Percentiles rank a stretch among this genome's conserved stretches.
These are phyloP conservation scores for Lentinula raphanica DNA, from an alignment of 768 basidiomycete species.

Conservation along the genomic window DNA sequence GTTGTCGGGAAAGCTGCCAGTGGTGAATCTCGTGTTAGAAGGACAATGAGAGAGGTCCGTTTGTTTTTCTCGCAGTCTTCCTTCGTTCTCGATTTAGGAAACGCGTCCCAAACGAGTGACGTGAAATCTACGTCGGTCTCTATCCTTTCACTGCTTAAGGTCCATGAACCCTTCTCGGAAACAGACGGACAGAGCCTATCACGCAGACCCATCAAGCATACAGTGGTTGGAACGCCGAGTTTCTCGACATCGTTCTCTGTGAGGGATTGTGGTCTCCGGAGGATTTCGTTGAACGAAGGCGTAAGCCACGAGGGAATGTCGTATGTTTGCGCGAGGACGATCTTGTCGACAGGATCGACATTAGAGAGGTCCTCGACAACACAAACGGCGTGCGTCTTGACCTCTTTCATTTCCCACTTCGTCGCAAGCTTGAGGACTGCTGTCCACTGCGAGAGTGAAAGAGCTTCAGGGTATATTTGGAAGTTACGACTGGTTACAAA, in stretches of 20 bases:
- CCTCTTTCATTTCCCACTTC: not conserved
- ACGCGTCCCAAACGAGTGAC: not conserved
- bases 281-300: not conserved
- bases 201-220: not conserved
- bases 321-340: not conserved
- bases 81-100: not conserved
- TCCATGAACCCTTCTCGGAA: not conserved
- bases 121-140: not conserved
- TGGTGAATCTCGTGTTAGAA: too few species aligned
- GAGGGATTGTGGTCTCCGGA: not conserved
- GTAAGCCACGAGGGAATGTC: not conserved
- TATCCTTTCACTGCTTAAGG: not conserved
- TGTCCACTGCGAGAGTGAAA: not conserved
- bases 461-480: not conserved
- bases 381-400: not conserved
- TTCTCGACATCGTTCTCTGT: not conserved
- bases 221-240: not conserved
- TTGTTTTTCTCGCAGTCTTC: too few species aligned
- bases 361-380: not conserved
- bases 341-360: slow-evolving; percentile 1
- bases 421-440: not conserved
- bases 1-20: too few species aligned
- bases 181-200: not conserved
- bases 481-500: not conserved
- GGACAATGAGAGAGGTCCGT: too few species aligned